Percentiles rank a stretch among this genome's conserved stretches.
Conservation (phyloP, 305 asterid genomes). For the Solanum hybrid region DNA sequence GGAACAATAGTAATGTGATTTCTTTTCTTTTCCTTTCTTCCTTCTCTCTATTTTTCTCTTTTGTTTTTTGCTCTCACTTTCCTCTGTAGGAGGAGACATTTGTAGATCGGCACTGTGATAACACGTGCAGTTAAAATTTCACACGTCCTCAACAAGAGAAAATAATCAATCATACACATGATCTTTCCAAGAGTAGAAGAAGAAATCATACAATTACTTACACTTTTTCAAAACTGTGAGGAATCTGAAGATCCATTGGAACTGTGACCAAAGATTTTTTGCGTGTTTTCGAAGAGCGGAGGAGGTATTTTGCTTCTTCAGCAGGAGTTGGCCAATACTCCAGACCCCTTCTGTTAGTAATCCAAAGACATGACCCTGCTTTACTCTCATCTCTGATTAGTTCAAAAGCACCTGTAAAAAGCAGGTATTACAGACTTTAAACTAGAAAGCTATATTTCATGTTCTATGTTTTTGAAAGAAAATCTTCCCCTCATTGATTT, state of each 20-base stretch:
- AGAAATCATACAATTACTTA: constrained; percentile 19
- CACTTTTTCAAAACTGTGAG: constrained; percentile 79
- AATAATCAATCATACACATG: neutral
- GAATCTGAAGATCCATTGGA: constrained; percentile 48
- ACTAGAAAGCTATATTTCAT: neutral
- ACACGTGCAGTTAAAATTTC: neutral
- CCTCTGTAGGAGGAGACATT: neutral
- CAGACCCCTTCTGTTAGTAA: constrained; percentile 72
- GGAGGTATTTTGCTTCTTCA: constrained; percentile 68
- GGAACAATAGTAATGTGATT: neutral
- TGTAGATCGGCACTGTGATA: neutral
- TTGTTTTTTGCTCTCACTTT: too few species aligned
- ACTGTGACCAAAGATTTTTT: constrained; percentile 36
- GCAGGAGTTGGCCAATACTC: constrained; percentile 92
- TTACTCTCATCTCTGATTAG: constrained; percentile 77
- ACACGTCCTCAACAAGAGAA: neutral
- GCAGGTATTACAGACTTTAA: constrained; percentile 17
- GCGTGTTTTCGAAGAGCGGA: constrained; percentile 31
- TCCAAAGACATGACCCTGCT: constrained; percentile 93
- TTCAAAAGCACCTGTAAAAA: constrained; percentile 62
- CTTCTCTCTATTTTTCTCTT: neutral
- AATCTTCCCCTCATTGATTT: neutral
- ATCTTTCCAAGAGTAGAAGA: neutral
- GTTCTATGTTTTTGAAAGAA: neutral
- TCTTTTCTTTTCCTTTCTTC: neutral